Evolutionary conservation across 331 rosid species (phyloP), one percentile per base, ranked within the genome.

Genomic region (Telfairia occidentalis): DNA sequence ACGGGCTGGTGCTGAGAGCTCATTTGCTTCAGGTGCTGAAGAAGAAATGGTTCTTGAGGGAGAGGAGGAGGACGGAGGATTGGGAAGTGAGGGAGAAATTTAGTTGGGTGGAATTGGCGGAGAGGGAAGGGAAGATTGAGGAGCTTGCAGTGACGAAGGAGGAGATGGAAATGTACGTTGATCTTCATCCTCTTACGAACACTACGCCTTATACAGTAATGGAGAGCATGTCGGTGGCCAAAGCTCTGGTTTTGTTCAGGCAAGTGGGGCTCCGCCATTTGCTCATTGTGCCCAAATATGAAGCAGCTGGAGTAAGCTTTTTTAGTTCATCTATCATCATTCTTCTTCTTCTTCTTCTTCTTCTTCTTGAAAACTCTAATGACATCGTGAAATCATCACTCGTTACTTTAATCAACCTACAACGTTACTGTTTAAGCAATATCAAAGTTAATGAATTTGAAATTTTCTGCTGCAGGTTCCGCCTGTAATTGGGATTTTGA

Each of bases 1-100:
- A 93, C 69, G 97, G 98, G 24, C 16, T 93, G 71, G 83, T 93
- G 67, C 83, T 93, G 49, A 87, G 98, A 78, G 89, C 94, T 74
- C 97, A 93, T 80, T 88, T 93, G 24, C 64, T 90, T 21, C 83
- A 85, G 75, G 96, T 78, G 74, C 81, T 90, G n/a, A 90, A 89
- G 79, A 89, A 90, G 82, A 90, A 84, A 72, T 93, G 97, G 98
- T 93, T 90, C 83, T 67, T 85, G 77, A 88, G 69, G 26, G 97
- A 93, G 87, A 82, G 60, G 63, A 79, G 97, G 83, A 90, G 88
- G 76, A 90, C 93, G 29, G 92, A 86, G 81, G 98, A 90, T 3
- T 93, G 93, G 96, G 98, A 92, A 77, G 97, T 89, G 77, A 89
- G 87, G 76, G 97, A 87, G 81, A 92, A 88, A 45, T 92, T 90